Evolutionary conservation across 1,284 basidiomycete species (phyloP).

Genomic region (Chalciporus sp.): DNA sequence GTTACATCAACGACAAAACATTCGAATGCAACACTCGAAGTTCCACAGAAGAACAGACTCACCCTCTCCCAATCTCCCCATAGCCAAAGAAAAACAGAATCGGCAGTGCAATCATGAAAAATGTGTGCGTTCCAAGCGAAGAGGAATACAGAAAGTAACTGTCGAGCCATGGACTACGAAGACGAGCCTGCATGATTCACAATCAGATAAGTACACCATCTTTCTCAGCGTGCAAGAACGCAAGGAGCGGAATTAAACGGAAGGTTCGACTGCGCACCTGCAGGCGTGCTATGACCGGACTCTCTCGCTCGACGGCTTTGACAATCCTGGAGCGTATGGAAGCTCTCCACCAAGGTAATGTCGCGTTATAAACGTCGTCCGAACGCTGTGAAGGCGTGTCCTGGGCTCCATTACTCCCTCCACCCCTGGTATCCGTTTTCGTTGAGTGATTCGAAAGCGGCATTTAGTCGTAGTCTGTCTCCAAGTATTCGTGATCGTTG

Average conservation of each 20-base stretch:
- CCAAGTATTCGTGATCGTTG: not conserved
- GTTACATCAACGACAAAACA: not conserved
- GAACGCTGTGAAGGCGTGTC: conserved; percentile 20
- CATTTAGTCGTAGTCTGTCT: not conserved
- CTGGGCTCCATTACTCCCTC: not conserved
- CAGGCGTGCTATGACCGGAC: conserved; percentile 64
- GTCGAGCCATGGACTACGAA: conserved; percentile 77
- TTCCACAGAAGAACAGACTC: conserved; percentile 28
- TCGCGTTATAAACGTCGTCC: conserved; percentile 29
- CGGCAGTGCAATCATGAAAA: conserved; percentile 91
- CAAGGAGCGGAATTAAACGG: not conserved
- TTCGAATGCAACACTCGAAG: not conserved
- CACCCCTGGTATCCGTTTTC: not conserved
- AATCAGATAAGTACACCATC: not conserved
- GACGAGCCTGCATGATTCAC: conserved; percentile 43
- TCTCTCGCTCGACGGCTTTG: conserved; percentile 63
- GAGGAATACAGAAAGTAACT: conserved; percentile 91
- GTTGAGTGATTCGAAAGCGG: not conserved
- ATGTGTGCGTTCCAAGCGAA: conserved; percentile 89
- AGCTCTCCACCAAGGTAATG: conserved; percentile 60
- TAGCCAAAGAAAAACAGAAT: conserved; percentile 88
- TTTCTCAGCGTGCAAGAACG: not conserved
- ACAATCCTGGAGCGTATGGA: conserved; percentile 64
- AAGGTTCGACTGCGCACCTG: conserved; percentile 52
- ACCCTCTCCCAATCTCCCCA: conserved; percentile 74